A percentile compares a stretch with the other conserved stretches of the same genome.
phyloP scores from a whole-genome alignment of 2,329 filamentous ascomycete genomes.

The Hypomyces perniciosus region DNA sequence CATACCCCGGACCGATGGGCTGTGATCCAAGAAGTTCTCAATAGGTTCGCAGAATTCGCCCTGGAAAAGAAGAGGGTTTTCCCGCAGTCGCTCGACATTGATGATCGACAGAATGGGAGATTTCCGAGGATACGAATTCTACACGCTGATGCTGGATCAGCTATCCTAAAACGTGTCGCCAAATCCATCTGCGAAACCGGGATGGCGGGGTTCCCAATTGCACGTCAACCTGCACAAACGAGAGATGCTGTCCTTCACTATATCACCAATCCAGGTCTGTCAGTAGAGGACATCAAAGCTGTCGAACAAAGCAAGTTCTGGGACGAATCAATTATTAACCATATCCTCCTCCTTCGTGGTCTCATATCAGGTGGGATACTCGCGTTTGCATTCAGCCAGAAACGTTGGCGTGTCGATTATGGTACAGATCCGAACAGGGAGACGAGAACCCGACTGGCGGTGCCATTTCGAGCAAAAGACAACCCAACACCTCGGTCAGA shows the following conservation, averaged over 20 bases:
- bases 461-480: conserved; percentile 57
- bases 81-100: conserved; percentile 38
- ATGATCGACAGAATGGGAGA: conserved; percentile 22
- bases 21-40: conserved; percentile 47
- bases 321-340: conserved; percentile 23
- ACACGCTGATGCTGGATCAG: conserved; percentile 21
- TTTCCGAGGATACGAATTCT: conserved; percentile 49
- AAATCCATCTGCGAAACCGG: conserved; percentile 38
- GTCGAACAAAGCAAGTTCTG: conserved; percentile 36
- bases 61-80: conserved; percentile 22
- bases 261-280: conserved; percentile 33
- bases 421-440: conserved; percentile 42
- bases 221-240: conserved; percentile 25
- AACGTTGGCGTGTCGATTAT: conserved; percentile 62
- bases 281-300: conserved; percentile 20
- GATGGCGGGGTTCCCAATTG: conserved; percentile 35
- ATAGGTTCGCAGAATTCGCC: conserved; percentile 31
- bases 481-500: conserved; percentile 49
- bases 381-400: conserved; percentile 45
- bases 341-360: conserved; percentile 46
- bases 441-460: conserved; percentile 42
- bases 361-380: conserved; percentile 52
- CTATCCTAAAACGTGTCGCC: conserved; percentile 30
- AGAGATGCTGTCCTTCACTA: conserved; percentile 35
- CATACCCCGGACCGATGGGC: conserved; percentile 38